Conservation (phyloP, 768 basidiomycete species). For the Gyrodon lividus region DNA sequence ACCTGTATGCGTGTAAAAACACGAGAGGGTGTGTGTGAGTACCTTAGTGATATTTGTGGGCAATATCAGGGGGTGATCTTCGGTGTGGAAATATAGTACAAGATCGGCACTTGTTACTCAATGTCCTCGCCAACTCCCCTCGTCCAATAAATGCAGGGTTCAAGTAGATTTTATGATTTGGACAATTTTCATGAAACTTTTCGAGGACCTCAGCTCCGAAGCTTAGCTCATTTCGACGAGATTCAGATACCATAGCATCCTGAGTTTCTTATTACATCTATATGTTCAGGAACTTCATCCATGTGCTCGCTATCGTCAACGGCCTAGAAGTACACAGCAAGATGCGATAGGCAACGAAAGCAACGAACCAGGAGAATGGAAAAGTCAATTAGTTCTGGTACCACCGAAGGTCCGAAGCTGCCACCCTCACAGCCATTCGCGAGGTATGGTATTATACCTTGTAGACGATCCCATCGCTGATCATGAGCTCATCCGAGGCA, state of each 20-base stretch:
- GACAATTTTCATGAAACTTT: neutral
- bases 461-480: conserved; percentile 84
- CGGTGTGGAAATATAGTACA: neutral
- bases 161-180: too few relatives aligned
- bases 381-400: neutral
- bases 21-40: neutral
- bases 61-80: neutral
- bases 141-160: too few relatives aligned
- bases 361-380: neutral
- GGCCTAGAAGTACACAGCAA: conserved; percentile 2
- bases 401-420: neutral
- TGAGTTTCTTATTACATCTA: neutral
- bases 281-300: neutral
- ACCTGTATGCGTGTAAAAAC: neutral
- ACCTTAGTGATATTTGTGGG: neutral
- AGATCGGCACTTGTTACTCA: neutral
- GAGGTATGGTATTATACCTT: conserved; percentile 51
- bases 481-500: conserved; percentile 73
- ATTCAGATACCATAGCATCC: neutral
- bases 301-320: neutral
- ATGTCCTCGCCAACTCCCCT: neutral
- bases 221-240: too few relatives aligned
- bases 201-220: too few relatives aligned
- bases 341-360: conserved; percentile 4
- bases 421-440: conserved; percentile 1